These are phyloP conservation scores for Solanum hybrid DNA, from an alignment of 305 asterid species.

Conservation along the genomic window DNA sequence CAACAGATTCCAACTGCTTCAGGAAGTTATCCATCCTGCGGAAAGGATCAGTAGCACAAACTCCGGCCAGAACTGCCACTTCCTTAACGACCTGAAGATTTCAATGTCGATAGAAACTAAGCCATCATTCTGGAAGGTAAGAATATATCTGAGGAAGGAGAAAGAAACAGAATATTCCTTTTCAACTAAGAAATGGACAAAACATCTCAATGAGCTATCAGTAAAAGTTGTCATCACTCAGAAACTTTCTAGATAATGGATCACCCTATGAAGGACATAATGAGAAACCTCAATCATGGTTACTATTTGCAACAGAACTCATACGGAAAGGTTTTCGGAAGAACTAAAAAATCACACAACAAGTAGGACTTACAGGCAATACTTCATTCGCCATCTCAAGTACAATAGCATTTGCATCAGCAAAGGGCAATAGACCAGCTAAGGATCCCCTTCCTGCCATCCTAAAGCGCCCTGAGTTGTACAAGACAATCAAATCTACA, in stretches of 20 bases:
- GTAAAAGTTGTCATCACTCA: background rate
- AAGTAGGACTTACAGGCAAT: constrained; percentile 61
- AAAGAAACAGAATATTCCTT: background rate
- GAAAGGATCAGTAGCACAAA: constrained; percentile 94
- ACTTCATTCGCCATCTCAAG: constrained; percentile 97
- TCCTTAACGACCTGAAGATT: constrained; percentile 61
- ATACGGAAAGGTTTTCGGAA: background rate
- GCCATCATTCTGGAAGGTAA: background rate
- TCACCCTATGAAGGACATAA: background rate
- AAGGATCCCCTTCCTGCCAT: constrained; percentile 99
- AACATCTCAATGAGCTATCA: background rate
- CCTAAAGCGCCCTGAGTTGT: constrained; percentile 93
- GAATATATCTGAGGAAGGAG: background rate
- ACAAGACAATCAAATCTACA: constrained; percentile 81
- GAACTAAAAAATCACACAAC: constrained; percentile 3
- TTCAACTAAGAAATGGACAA: background rate
- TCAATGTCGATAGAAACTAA: constrained; percentile 1
- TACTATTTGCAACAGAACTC: background rate
- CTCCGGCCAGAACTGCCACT: constrained; percentile 96
- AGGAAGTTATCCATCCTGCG: constrained; percentile 85
- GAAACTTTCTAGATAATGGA: background rate
- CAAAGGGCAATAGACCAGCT: constrained; percentile 93
- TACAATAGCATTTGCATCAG: constrained; percentile 93
- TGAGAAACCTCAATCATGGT: constrained; percentile 3
- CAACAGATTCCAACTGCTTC: constrained; percentile 85